phyloP scores from a whole-genome alignment of 305 asterid species.

The Striga hermonthica region DNA sequence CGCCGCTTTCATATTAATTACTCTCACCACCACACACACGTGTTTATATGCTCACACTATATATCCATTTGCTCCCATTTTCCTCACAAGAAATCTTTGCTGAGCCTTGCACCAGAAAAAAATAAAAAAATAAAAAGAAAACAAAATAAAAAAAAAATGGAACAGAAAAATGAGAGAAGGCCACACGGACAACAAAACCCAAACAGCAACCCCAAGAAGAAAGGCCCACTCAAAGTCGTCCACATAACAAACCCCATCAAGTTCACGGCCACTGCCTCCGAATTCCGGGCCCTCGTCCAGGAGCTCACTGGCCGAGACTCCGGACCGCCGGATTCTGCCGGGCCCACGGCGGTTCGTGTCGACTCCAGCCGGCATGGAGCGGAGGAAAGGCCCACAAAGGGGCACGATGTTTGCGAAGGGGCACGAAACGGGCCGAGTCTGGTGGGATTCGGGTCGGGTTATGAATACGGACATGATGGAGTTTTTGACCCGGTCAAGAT shows the following conservation, averaged over 20 bases:
- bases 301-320: slow-evolving; percentile 64
- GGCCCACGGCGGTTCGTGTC: neutral
- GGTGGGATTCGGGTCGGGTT: neutral
- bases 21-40: neutral
- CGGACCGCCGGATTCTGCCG: neutral
- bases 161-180: slow-evolving; percentile 28
- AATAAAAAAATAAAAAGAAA: neutral
- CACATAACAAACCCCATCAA: slow-evolving; percentile 76
- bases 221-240: slow-evolving; percentile 51
- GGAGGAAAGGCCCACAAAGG: neutral
- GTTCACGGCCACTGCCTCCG: slow-evolving; percentile 55
- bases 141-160: neutral
- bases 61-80: neutral
- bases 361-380: neutral
- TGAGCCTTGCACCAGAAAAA: too few relatives aligned
- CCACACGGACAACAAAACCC: slow-evolving; percentile 24
- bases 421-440: neutral
- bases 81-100: neutral
- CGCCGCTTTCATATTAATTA: neutral
- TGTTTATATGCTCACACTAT: neutral
- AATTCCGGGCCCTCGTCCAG: slow-evolving; percentile 67
- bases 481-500: neutral
- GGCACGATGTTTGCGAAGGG: neutral
- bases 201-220: slow-evolving; percentile 31
- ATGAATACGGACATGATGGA: neutral